Evolutionary conservation across 805 yeast species (phyloP), one percentile per base, ranked within the genome.

Genomic region (Kuraishia hungarica): DNA sequence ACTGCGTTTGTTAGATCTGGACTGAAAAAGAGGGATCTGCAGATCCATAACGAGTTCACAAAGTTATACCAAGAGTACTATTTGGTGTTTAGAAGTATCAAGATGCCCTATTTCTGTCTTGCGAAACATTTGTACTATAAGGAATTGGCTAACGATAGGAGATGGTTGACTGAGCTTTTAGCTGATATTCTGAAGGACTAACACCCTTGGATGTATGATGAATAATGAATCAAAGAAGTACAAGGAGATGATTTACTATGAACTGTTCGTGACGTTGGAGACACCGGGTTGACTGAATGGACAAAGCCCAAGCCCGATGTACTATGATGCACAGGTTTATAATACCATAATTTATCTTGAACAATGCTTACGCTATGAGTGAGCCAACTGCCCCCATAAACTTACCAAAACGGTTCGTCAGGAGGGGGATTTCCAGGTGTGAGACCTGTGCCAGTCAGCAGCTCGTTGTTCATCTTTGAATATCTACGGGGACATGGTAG

Each of bases 91-190:
- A 20, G 39, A 15, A 43, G 55, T 26, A 29, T 56, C 52, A 50
- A 52, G 35, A 49, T 56, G 29, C 59, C 59, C 8, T 56, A 52
- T 20, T 56, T 56, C 24, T 56, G 59, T 50, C 53, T 52, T 19
- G 22, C 50, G 13, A 53, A 50, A 22, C 53, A 54, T 20, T 52
- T 54, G 50, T 46, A 53, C 17, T 47, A 50, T 39, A 46, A 29
- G 11, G 48, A 35, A 26, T 47, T 51, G 17, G 54, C 52, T 26
- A 39, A 50, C 4, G 57, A 56, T 48, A 50, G 59, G 43, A 56
- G 39, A 29, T 56, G n/a, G 47, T 22, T 56, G 10, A 48, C 51
- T 2, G 48, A 54, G 13, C 28, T 56, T 23, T 23, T 56, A 15
- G 54, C 46, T 39, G 56, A 54, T 43, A 21, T 56, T 15, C 28